Evolutionary conservation across 176 grass and related monocot species (phyloP).

Genomic region (Zoysia pacifica): DNA sequence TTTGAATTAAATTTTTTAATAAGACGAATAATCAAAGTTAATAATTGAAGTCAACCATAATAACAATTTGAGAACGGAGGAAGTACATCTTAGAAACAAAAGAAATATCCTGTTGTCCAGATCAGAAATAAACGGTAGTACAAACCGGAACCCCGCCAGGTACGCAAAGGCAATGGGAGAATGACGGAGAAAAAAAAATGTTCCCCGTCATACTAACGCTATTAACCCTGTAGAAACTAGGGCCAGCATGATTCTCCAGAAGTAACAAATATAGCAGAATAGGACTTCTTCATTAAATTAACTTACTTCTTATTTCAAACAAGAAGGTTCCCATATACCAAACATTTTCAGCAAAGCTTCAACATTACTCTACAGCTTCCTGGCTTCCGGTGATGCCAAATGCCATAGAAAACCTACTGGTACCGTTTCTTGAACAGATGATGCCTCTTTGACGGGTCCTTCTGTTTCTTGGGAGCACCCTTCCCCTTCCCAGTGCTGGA

Average conservation of each 20-base stretch:
- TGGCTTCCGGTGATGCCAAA: background rate
- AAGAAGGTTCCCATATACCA: background rate
- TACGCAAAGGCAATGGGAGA: background rate
- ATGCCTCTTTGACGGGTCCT: constrained; percentile 89
- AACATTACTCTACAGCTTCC: background rate
- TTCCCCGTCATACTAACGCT: background rate
- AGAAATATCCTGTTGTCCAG: background rate
- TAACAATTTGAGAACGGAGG: too few relatives aligned
- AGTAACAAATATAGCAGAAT: background rate
- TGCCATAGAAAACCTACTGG: constrained; percentile 3
- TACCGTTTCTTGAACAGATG: constrained; percentile 82
- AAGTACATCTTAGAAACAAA: too few relatives aligned
- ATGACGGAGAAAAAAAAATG: constrained; percentile 7
- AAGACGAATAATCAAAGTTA: too few relatives aligned
- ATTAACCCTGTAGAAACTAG: background rate
- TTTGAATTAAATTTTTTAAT: too few relatives aligned
- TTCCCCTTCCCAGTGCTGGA: constrained; percentile 81
- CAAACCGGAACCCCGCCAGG: background rate
- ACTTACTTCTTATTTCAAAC: background rate
- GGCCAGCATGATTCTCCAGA: background rate
- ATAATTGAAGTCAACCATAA: too few relatives aligned
- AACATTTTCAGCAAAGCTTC: background rate
- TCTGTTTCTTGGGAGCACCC: constrained; percentile 56
- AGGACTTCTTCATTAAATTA: background rate
- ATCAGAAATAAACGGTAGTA: background rate